Conservation (phyloP, 2,329 filamentous ascomycete species). For the Penicillium palitans region DNA sequence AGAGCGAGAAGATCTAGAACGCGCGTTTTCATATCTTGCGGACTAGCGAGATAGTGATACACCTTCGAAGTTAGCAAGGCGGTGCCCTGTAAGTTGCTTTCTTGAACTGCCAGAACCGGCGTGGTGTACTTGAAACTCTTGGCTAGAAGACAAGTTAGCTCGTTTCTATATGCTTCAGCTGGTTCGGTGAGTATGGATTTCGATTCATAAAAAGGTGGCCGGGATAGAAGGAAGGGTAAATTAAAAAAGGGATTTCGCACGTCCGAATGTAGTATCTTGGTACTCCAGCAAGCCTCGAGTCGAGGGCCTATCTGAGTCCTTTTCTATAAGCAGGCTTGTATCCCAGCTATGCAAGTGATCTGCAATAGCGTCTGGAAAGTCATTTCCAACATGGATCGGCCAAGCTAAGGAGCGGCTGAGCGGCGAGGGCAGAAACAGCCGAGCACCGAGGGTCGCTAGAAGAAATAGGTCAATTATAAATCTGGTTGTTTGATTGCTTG, state of each 20-base stretch:
- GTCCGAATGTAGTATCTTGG: conserved; percentile 32
- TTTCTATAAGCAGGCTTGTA: conserved; percentile 12
- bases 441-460: conserved; percentile 29
- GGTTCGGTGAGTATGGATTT: neutral
- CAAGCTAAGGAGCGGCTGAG: conserved; percentile 23
- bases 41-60: conserved; percentile 24
- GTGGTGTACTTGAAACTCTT: conserved; percentile 28
- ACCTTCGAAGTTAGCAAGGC: conserved; percentile 13
- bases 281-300: conserved; percentile 31
- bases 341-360: conserved; percentile 21
- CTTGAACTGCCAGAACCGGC: conserved; percentile 17
- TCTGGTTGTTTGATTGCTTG: neutral
- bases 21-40: conserved; percentile 15
- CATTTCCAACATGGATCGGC: conserved; percentile 26
- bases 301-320: conserved; percentile 14
- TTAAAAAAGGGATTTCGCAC: conserved; percentile 20
- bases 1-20: conserved; percentile 19
- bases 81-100: conserved; percentile 8
- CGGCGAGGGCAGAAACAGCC: conserved; percentile 25
- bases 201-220: neutral
- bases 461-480: neutral
- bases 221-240: neutral
- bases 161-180: neutral
- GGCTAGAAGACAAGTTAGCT: conserved; percentile 13
- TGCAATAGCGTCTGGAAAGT: conserved; percentile 23